Conservation (phyloP, 805 yeast genomes). For the Pichia nanzhaoensis region DNA sequence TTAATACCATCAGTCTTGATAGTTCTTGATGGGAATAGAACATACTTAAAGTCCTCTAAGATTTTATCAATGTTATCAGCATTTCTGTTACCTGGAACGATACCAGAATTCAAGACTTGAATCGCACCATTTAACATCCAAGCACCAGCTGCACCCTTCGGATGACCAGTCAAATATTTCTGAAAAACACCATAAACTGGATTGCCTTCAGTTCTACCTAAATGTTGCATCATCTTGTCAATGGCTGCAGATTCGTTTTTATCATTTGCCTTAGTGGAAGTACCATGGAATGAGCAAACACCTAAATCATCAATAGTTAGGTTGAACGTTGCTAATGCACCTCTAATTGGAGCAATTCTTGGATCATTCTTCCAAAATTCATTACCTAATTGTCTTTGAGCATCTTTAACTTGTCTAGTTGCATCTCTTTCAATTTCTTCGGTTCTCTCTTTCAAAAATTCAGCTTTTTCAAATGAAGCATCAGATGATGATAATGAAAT, state of each 20-base stretch:
- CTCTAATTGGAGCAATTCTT: constrained; percentile 93
- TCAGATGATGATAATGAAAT: constrained; percentile 40
- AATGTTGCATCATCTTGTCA: constrained; percentile 86
- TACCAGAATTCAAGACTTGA: constrained; percentile 85
- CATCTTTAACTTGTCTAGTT: constrained; percentile 74
- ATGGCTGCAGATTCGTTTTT: constrained; percentile 94
- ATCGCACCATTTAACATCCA: constrained; percentile 99
- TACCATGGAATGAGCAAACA: constrained; percentile 98
- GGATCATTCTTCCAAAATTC: constrained; percentile 88
- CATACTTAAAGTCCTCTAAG: constrained; percentile 78
- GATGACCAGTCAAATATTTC: constrained; percentile 98
- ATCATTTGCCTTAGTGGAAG: constrained; percentile 97
- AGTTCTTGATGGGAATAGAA: constrained; percentile 89
- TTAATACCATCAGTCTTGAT: constrained; percentile 94
- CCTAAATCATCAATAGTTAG: constrained; percentile 91
- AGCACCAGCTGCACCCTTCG: constrained; percentile 99
- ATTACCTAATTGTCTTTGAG: constrained; percentile 93
- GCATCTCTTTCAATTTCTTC: constrained; percentile 87
- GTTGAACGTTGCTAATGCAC: constrained; percentile 91
- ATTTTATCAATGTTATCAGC: constrained; percentile 91
- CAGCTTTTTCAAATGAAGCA: constrained; percentile 45
- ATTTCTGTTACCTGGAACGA: constrained; percentile 95
- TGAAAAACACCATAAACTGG: constrained; percentile 98
- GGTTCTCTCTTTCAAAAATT: constrained; percentile 70
- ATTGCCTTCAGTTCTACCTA: constrained; percentile 97